Conservation (phyloP, 1,139 yeast genomes). For the Pichia sp. region DNA sequence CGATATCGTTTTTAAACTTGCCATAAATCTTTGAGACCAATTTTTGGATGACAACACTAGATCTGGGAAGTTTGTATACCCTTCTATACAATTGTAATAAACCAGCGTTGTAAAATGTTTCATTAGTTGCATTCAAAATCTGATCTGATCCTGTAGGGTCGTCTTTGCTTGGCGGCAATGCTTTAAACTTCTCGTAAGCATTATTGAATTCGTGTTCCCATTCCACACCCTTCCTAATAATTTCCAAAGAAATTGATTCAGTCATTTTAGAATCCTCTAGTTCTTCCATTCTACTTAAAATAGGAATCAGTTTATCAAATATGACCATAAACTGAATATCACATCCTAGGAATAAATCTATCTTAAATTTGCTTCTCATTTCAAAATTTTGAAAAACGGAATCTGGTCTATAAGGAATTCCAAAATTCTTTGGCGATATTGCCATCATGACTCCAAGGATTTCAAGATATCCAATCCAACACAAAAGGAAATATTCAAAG, state of each 20-base stretch:
- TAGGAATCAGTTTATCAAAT: slow-evolving; percentile 8
- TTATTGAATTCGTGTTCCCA: slow-evolving; percentile 9
- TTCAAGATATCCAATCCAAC: slow-evolving; percentile 12
- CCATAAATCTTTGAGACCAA: slow-evolving; percentile 8
- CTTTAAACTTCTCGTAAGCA: slow-evolving; percentile 5
- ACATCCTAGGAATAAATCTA: slow-evolving; percentile 11
- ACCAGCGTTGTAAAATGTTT: slow-evolving; percentile 8
- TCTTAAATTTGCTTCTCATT: slow-evolving; percentile 4
- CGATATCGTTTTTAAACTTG: slow-evolving; percentile 7
- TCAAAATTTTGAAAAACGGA: slow-evolving; percentile 4
- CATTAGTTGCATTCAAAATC: slow-evolving; percentile 6
- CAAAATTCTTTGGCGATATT: slow-evolving; percentile 5
- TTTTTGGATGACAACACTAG: slow-evolving; percentile 6
- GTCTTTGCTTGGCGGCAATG: not conserved
- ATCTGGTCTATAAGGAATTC: slow-evolving; percentile 8
- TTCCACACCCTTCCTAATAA: slow-evolving; percentile 5
- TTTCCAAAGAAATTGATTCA: slow-evolving; percentile 1
- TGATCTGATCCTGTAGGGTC: slow-evolving; percentile 6
- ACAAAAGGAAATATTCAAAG: slow-evolving; percentile 6
- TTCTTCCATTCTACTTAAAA: slow-evolving; percentile 7
- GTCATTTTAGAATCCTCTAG: not conserved
- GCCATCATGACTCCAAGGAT: slow-evolving; percentile 11
- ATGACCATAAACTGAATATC: slow-evolving; percentile 8
- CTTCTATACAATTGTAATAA: slow-evolving; percentile 8
- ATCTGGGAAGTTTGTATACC: slow-evolving; percentile 8